Evolutionary conservation across 495 filamentous ascomycete genomes (phyloP), one percentile per base, ranked within the genome.

Genomic region (Chaetomium tenue): DNA sequence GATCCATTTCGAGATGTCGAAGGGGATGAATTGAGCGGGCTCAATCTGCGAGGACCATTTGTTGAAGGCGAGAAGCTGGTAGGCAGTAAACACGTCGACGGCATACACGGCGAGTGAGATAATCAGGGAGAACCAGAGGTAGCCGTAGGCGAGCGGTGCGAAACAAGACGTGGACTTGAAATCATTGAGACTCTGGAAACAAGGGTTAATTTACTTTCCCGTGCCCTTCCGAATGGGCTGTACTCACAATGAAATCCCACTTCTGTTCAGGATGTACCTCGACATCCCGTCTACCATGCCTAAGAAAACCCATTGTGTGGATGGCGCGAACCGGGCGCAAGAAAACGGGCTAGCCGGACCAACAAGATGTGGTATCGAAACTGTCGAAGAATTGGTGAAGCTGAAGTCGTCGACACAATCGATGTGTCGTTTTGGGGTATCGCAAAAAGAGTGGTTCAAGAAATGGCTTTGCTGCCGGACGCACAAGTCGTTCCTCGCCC

Each of bases 171-270:
- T 86, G 6, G 88, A 86, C 69, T 90, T 90, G 81, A 97, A 98
- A 74, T 97, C 94, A 61, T 84, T 81, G 12, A 98, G 85, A 72
- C 89, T 97, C 92, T 97, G 67, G n/a, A 56, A 55, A 57, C 13
- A 48, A 25, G 26, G 51, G 61, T 58, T 22, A 65, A 68, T 54
- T 55, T 40, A 56, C 53, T 26, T 0, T 15, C 20, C 12, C 23
- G 9, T 30, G 16, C 15, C 39, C 18, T 13, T 16, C 18, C 15
- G 20, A 20, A 8, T 37, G 11, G 7, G 1, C 33, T 37, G 33
- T 60, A 80, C 90, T 64, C 83, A 95, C 92, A 71, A 98, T 91
- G 68, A 91, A 96, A 69, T 92, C 90, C 91, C 94, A 98, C 81
- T 91, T 91, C 78, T 96, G 89, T 75, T 95, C 91, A 60, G 91